Conservation (phyloP, 345 rosid genomes). For the Aurinia saxatilis region DNA sequence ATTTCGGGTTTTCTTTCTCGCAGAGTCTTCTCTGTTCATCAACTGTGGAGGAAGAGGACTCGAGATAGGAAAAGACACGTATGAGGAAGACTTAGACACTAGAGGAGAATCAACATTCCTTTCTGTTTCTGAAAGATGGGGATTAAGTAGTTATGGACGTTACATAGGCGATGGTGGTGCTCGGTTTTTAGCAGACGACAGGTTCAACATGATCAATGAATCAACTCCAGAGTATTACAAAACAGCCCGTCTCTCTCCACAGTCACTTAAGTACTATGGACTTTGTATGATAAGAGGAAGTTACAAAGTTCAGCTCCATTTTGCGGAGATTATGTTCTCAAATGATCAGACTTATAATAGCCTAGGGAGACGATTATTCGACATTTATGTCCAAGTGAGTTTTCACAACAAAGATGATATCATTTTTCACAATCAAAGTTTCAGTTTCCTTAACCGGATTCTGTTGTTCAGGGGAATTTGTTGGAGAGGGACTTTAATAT, state of each 20-base stretch:
- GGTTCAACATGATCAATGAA: constrained; percentile 28
- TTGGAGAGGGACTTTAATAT: constrained; percentile 57
- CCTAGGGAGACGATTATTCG: constrained; percentile 64
- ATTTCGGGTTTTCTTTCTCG: not conserved
- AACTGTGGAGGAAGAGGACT: constrained; percentile 57
- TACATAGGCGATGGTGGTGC: constrained; percentile 8
- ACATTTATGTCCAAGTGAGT: constrained; percentile 73
- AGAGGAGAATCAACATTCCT: constrained; percentile 39
- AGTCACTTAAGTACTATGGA: constrained; percentile 76
- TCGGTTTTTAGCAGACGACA: constrained; percentile 21
- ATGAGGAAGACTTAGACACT: constrained; percentile 37
- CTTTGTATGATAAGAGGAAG: constrained; percentile 52
- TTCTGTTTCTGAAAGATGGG: constrained; percentile 41
- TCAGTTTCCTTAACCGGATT: not conserved
- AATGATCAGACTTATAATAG: constrained; percentile 45
- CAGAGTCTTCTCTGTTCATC: constrained; percentile 68
- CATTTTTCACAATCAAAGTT: not conserved
- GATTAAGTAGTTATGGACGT: constrained; percentile 66
- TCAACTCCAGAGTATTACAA: constrained; percentile 33
- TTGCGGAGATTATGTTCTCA: constrained; percentile 80
- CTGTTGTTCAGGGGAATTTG: constrained; percentile 42
- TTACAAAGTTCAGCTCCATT: constrained; percentile 66
- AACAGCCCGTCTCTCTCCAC: constrained; percentile 66
- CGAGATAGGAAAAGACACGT: constrained; percentile 24
- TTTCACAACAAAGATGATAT: too few relatives aligned